Evolutionary conservation across 768 basidiomycete genomes (phyloP).

Genomic region (Hortiboletus flavorubellus): DNA sequence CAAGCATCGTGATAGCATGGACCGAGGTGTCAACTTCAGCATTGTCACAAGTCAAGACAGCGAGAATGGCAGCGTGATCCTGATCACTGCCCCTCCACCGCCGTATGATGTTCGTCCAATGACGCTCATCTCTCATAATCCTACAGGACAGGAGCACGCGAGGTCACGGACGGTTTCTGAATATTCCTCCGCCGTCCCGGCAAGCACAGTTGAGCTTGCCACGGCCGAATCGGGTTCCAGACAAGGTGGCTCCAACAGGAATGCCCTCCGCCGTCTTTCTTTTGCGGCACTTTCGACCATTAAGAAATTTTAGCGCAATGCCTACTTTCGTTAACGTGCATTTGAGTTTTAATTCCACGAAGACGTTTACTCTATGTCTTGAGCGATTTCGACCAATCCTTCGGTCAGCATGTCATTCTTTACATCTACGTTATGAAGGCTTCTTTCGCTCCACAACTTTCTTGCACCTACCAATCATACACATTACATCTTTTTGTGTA

Average conservation of each 20-base stretch:
- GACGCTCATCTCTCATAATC: slow-evolving; percentile 3
- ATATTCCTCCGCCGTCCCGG: slow-evolving; percentile 21
- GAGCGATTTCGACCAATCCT: background rate
- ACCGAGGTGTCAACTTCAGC: slow-evolving; percentile 17
- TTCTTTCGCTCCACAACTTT: background rate
- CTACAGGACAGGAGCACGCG: slow-evolving; percentile 1
- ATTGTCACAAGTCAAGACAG: slow-evolving; percentile 27
- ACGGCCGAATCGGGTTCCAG: slow-evolving; percentile 13
- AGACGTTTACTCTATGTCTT: slow-evolving; percentile 5
- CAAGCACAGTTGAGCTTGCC: slow-evolving; percentile 8
- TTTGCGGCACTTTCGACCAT: slow-evolving; percentile 31
- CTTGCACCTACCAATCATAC: background rate
- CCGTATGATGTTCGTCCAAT: slow-evolving; percentile 18
- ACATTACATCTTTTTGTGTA: background rate
- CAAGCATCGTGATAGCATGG: slow-evolving; percentile 19
- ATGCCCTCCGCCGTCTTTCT: slow-evolving; percentile 29
- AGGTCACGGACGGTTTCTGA: slow-evolving; percentile 23
- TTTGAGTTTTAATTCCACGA: slow-evolving; percentile 1
- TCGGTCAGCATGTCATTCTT: slow-evolving; percentile 1
- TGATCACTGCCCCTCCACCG: slow-evolving; percentile 31
- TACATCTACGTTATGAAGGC: slow-evolving; percentile 4
- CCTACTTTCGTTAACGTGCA: background rate
- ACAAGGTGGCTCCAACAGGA: slow-evolving; percentile 17
- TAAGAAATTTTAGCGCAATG: slow-evolving; percentile 16
- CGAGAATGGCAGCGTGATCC: slow-evolving; percentile 28